Evolutionary conservation across 2,329 filamentous ascomycete species (phyloP).

Genomic region (Cercospora sesami): DNA sequence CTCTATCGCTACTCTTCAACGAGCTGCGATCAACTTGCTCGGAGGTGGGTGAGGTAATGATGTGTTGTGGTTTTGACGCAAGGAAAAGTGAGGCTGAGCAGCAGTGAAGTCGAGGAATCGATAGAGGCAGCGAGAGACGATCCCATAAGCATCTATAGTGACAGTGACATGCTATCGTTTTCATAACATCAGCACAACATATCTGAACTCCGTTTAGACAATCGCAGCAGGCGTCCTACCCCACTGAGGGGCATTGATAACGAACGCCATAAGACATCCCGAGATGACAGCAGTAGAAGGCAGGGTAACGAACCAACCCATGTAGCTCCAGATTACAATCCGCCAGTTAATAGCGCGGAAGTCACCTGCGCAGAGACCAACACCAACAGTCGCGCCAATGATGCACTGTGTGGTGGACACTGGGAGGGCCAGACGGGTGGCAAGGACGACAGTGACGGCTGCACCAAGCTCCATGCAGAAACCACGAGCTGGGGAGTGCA

Average conservation of each 20-base stretch:
- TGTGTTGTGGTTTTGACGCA: no score
- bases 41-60: no score
- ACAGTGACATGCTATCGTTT: neutral
- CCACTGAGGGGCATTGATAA: slow-evolving; percentile 22
- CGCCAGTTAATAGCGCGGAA: slow-evolving; percentile 62
- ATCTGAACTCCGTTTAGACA: neutral
- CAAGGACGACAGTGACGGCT: slow-evolving; percentile 62
- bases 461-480: slow-evolving; percentile 62
- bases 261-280: slow-evolving; percentile 61
- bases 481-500: slow-evolving; percentile 60
- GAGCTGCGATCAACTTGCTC: no score
- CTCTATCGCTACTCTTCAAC: no score
- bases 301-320: slow-evolving; percentile 62
- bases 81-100: no score
- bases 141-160: neutral
- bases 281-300: slow-evolving; percentile 57
- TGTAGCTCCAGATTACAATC: slow-evolving; percentile 58
- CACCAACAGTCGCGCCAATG: slow-evolving; percentile 61
- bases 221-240: slow-evolving; percentile 4
- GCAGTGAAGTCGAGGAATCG: neutral
- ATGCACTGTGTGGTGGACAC: slow-evolving; percentile 66
- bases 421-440: slow-evolving; percentile 61
- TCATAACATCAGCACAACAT: neutral
- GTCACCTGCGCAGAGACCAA: slow-evolving; percentile 60
- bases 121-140: neutral